These are phyloP conservation scores for Capsella bursapastoris DNA, from an alignment of 345 rosid genomes.

Conservation along the genomic window DNA sequence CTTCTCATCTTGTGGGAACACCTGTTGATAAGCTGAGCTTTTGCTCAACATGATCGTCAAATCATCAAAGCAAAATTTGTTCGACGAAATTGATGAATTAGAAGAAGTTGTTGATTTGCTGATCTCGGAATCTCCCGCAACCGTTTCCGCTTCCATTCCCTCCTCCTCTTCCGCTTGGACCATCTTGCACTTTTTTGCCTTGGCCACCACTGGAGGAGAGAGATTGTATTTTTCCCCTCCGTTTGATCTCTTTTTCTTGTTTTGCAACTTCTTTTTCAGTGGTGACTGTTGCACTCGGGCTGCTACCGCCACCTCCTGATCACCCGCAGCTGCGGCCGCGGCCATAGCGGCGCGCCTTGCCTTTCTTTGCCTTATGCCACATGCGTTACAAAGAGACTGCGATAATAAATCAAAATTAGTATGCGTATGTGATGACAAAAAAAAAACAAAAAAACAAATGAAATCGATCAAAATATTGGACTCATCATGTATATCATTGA, in stretches of 20 bases:
- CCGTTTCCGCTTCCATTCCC: background rate
- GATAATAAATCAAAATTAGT: conserved; percentile 16
- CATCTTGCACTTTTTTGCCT: conserved; percentile 40
- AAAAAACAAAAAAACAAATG: background rate
- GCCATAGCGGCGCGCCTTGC: conserved; percentile 76
- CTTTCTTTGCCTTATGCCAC: conserved; percentile 92
- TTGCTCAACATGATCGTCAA: conserved; percentile 69
- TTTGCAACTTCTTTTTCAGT: conserved; percentile 45
- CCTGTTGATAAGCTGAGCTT: conserved; percentile 67
- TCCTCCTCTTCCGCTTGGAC: conserved; percentile 29
- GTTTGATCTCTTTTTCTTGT: conserved; percentile 49
- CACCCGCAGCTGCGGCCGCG: conserved; percentile 43
- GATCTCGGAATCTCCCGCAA: conserved; percentile 29
- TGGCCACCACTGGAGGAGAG: conserved; percentile 21
- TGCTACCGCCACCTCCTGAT: conserved; percentile 30
- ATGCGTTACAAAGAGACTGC: conserved; percentile 94
- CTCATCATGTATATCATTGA: background rate
- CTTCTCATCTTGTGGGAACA: conserved; percentile 95
- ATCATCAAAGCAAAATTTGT: conserved; percentile 74
- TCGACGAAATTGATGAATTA: conserved; percentile 40
- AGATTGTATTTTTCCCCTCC: conserved; percentile 29
- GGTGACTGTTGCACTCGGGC: conserved; percentile 19
- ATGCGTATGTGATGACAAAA: background rate
- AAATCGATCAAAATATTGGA: background rate
- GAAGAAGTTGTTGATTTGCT: conserved; percentile 42